Evolutionary conservation across 495 filamentous ascomycete species (phyloP).

Genomic region (Aspergillus cavernicola): DNA sequence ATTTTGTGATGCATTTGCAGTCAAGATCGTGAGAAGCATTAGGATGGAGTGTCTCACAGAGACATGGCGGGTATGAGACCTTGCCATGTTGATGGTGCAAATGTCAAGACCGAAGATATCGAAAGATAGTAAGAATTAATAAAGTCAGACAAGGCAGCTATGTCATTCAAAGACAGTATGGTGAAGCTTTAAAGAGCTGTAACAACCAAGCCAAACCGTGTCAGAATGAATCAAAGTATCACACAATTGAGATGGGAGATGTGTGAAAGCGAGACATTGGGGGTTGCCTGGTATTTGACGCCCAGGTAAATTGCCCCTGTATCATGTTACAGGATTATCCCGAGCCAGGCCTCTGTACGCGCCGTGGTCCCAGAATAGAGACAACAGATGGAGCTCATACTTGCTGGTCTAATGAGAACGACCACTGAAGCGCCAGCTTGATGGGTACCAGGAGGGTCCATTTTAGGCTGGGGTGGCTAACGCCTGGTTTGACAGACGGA

Average conservation of each 20-base stretch:
- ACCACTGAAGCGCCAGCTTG: conserved; percentile 4
- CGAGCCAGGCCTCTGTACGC: conserved; percentile 22
- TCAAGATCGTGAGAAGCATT: conserved; percentile 23
- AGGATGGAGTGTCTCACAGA: conserved; percentile 15
- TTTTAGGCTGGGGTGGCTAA: not conserved
- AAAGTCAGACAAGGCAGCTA: not conserved
- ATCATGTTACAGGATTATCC: conserved; percentile 13
- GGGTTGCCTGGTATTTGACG: conserved; percentile 11
- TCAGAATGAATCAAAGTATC: not conserved
- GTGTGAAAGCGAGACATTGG: not conserved
- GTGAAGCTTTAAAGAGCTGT: not conserved
- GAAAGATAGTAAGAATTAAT: not conserved
- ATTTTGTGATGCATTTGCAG: conserved; percentile 25
- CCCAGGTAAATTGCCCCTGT: conserved; percentile 10
- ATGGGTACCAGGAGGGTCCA: not conserved
- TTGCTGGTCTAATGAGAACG: conserved; percentile 18
- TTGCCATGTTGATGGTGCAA: not conserved
- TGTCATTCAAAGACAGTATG: not conserved
- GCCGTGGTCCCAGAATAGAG: conserved; percentile 28
- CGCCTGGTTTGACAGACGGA: not conserved
- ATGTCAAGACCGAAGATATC: not conserved
- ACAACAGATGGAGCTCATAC: conserved; percentile 21
- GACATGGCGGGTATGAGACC: not conserved
- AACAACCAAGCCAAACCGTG: not conserved
- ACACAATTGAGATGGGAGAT: not conserved